Evolutionary conservation across 192 early-diverging fungal species (phyloP).

Genomic region (Coemansia sp.): DNA sequence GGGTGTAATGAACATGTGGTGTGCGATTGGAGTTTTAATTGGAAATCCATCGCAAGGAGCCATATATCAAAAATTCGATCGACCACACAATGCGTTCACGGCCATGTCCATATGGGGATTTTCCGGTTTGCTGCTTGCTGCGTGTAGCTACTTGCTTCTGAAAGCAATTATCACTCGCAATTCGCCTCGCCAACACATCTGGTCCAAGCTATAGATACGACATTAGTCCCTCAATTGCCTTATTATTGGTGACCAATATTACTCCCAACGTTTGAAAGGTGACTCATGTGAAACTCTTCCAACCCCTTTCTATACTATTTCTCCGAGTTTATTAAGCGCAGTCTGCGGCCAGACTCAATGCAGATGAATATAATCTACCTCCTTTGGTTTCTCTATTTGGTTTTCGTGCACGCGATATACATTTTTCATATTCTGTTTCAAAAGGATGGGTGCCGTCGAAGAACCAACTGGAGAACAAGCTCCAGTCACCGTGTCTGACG

Average conservation of each 20-base stretch:
- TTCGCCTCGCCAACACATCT: slow-evolving; percentile 5
- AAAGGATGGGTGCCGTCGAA: too few relatives aligned
- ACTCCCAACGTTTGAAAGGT: too few relatives aligned
- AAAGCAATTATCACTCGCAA: slow-evolving; percentile 18
- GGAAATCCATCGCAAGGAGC: slow-evolving; percentile 47
- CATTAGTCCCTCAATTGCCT: not conserved
- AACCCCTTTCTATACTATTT: not conserved
- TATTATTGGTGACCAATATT: too few relatives aligned
- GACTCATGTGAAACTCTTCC: too few relatives aligned
- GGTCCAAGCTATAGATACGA: slow-evolving; percentile 20
- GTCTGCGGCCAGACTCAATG: too few relatives aligned
- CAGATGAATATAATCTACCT: too few relatives aligned
- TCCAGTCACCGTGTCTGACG: too few relatives aligned
- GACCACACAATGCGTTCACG: slow-evolving; percentile 22
- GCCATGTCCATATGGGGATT: slow-evolving; percentile 40
- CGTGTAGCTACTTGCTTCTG: slow-evolving; percentile 23
- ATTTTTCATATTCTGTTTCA: too few relatives aligned
- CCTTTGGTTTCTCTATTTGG: not conserved
- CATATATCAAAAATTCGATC: slow-evolving; percentile 40
- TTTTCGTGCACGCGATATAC: too few relatives aligned
- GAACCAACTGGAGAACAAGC: too few relatives aligned
- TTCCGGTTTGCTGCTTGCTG: slow-evolving; percentile 19
- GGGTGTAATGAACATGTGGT: slow-evolving; percentile 45
- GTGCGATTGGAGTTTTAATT: slow-evolving; percentile 34
- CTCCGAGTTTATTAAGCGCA: not conserved